Percentiles rank a stretch among this genome's conserved stretches.
phyloP scores from a whole-genome alignment of 2,329 filamentous ascomycete genomes.

The Drechslerella stenobrocha region DNA sequence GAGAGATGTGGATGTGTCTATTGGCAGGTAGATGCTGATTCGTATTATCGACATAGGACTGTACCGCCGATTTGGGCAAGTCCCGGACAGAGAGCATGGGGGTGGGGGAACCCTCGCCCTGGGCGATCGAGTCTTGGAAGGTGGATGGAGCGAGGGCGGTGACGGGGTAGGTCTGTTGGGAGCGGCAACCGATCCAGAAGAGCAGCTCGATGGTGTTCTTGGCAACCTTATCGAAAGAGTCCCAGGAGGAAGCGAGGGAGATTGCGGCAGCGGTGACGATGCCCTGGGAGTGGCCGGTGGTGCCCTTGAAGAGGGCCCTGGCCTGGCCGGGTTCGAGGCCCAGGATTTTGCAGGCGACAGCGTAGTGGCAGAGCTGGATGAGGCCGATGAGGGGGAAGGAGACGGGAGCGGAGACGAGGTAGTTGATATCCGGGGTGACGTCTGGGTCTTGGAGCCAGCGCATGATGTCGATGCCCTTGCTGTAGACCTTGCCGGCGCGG shows the following conservation, averaged over 20 bases:
- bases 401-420: slow-evolving; percentile 90
- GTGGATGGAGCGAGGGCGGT: slow-evolving; percentile 90
- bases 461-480: slow-evolving; percentile 95
- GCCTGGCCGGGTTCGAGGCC: slow-evolving; percentile 87
- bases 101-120: slow-evolving; percentile 91
- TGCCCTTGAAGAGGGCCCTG: slow-evolving; percentile 78
- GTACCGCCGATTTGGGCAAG: slow-evolving; percentile 80
- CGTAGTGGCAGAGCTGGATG: slow-evolving; percentile 93
- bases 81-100: slow-evolving; percentile 98
- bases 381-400: slow-evolving; percentile 95
- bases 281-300: slow-evolving; percentile 95
- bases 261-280: slow-evolving; percentile 91
- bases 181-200: slow-evolving; percentile 97
- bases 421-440: slow-evolving; percentile 88
- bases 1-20: slow-evolving; percentile 89
- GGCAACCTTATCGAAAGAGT: slow-evolving; percentile 79
- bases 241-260: slow-evolving; percentile 88
- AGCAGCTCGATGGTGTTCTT: slow-evolving; percentile 84
- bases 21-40: slow-evolving; percentile 94
- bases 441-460: slow-evolving; percentile 88
- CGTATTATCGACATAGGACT: slow-evolving; percentile 94
- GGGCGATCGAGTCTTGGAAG: slow-evolving; percentile 87
- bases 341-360: slow-evolving; percentile 87
- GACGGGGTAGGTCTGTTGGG: slow-evolving; percentile 93
- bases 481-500: slow-evolving; percentile 89